phyloP scores from a whole-genome alignment of 139 green algal genomes.

The Chloropicon primus region DNA sequence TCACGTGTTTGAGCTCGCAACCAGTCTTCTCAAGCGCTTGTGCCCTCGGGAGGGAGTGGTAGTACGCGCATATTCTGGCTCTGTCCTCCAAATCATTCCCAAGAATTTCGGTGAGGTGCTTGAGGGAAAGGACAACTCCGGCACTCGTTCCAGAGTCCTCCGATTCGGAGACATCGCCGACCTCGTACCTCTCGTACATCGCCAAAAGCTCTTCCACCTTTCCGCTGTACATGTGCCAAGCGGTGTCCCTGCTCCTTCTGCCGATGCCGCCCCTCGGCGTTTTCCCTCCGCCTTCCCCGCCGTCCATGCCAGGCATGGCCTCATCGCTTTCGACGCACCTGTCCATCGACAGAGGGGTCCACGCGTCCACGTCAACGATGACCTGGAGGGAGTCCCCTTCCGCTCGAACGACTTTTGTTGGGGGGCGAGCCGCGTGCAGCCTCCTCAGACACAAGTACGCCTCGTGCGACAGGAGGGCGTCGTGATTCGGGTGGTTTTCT shows the following conservation, averaged over 20 bases:
- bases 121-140: neutral
- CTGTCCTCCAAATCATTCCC: neutral
- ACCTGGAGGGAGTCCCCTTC: neutral
- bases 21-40: neutral
- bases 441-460: neutral
- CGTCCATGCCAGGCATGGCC: neutral
- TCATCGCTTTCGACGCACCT: neutral
- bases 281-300: neutral
- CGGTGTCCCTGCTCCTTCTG: neutral
- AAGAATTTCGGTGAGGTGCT: neutral
- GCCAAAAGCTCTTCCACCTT: neutral
- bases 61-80: neutral
- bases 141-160: neutral
- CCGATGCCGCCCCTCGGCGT: neutral
- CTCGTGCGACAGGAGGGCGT: neutral
- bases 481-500: neutral
- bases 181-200: neutral
- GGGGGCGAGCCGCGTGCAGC: neutral
- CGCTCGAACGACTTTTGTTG: neutral
- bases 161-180: neutral
- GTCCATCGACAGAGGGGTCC: neutral
- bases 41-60: neutral
- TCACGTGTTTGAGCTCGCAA: neutral
- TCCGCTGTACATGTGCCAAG: neutral
- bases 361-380: neutral